A percentile compares a stretch with the other conserved stretches of the same genome.
Conservation (phyloP, 306 rosid species). For the Vigna trinervia region DNA sequence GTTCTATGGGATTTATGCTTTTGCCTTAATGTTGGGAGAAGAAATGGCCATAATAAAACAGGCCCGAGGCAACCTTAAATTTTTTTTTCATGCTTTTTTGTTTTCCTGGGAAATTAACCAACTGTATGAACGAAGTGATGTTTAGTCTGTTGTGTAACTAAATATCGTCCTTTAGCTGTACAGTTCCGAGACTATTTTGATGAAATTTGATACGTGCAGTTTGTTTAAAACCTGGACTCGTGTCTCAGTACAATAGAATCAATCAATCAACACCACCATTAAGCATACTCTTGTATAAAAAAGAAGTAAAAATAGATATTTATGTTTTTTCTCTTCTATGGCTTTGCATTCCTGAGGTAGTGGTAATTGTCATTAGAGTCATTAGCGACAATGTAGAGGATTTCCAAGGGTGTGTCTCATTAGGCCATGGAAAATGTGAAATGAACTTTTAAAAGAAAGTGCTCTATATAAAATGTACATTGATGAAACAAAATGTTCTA, state of each 20-base stretch:
- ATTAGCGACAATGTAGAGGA: too few relatives aligned
- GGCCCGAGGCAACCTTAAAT: constrained; percentile 28
- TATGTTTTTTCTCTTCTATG: too few relatives aligned
- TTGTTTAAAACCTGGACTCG: neutral
- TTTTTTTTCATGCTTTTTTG: constrained; percentile 28
- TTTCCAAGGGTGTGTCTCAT: too few relatives aligned
- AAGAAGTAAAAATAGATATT: neutral
- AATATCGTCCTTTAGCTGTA: neutral
- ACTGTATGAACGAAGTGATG: neutral
- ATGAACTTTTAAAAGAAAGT: too few relatives aligned
- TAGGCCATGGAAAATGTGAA: too few relatives aligned
- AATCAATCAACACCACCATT: neutral
- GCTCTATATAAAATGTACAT: too few relatives aligned
- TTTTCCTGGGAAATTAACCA: neutral
- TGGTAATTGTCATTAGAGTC: too few relatives aligned
- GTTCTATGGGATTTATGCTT: constrained; percentile 10
- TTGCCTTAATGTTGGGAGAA: constrained; percentile 26
- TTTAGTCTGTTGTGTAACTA: constrained; percentile 9
- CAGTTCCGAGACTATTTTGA: neutral
- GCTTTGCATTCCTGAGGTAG: too few relatives aligned
- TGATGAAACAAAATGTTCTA: too few relatives aligned
- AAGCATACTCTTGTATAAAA: too few relatives aligned
- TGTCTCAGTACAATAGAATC: neutral
- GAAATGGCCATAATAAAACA: constrained; percentile 42
- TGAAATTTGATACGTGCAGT: neutral